A percentile compares a stretch with the other conserved stretches of the same genome.
phyloP scores from a whole-genome alignment of 257 asterid species.

The Oldenlandia corymbosa region DNA sequence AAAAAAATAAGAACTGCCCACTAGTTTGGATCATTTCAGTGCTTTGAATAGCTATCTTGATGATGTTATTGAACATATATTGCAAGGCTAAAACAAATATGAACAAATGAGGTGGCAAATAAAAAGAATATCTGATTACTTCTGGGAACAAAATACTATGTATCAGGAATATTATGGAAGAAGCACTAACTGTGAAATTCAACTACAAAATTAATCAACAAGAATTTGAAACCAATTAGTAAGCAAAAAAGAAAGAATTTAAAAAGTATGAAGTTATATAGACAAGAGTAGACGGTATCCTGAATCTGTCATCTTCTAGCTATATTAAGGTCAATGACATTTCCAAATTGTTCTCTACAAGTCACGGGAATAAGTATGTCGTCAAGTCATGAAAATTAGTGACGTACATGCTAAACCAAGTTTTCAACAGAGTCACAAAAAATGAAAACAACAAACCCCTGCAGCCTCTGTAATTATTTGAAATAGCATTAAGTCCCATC shows the following conservation, averaged over 20 bases:
- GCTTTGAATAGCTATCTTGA: neutral
- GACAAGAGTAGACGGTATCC: neutral
- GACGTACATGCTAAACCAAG: neutral
- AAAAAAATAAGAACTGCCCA: neutral
- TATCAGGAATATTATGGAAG: neutral
- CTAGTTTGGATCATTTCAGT: neutral
- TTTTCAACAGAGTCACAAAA: neutral
- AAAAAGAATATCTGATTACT: neutral
- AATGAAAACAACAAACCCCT: neutral
- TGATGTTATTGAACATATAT: neutral
- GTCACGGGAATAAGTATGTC: neutral
- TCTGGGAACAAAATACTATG: neutral
- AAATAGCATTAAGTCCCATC: neutral
- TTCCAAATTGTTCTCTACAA: neutral
- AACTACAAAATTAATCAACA: neutral
- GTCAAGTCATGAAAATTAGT: neutral
- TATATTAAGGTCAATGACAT: neutral
- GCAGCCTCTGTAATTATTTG: neutral
- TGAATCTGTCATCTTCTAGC: neutral
- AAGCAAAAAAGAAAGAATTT: neutral
- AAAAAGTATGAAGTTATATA: no score
- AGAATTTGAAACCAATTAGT: neutral
- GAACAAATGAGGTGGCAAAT: neutral
- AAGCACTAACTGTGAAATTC: no score
- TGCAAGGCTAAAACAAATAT: neutral